These are phyloP conservation scores for Hericium coralloides DNA, from an alignment of 768 basidiomycete genomes.

Conservation along the genomic window DNA sequence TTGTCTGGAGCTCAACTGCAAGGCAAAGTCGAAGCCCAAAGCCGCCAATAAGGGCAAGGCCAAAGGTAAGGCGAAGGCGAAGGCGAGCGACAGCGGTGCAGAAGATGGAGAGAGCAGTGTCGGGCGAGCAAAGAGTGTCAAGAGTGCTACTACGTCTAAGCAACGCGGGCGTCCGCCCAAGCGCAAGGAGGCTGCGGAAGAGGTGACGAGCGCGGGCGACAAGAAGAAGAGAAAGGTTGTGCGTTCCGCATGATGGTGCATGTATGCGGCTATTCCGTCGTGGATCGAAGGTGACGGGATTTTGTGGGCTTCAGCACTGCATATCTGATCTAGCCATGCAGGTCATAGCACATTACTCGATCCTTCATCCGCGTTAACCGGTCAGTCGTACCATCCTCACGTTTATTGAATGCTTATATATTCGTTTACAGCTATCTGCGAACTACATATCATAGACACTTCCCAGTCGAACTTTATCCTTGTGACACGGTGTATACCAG, in stretches of 20 bases:
- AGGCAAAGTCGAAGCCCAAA: slow-evolving; percentile 16
- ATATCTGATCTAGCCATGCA: too few species aligned
- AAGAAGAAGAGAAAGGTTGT: slow-evolving; percentile 3
- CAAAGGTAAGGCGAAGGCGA: slow-evolving; percentile 9
- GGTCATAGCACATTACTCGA: too few species aligned
- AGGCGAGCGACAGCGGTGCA: slow-evolving; percentile 10
- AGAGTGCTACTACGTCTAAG: background rate
- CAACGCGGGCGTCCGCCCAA: background rate
- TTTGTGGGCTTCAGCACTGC: too few species aligned
- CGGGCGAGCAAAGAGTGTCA: background rate
- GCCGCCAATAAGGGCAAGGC: slow-evolving; percentile 3
- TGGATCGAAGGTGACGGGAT: too few species aligned
- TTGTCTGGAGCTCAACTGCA: slow-evolving; percentile 49
- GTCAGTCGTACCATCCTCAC: too few species aligned
- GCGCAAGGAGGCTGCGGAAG: background rate
- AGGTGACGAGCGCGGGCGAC: background rate
- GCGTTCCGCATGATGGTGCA: background rate
- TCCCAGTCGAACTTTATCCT: too few species aligned
- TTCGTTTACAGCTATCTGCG: too few species aligned
- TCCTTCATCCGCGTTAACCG: too few species aligned
- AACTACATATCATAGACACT: too few species aligned
- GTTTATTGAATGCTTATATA: too few species aligned
- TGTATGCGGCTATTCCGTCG: too few species aligned
- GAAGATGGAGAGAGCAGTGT: slow-evolving; percentile 5
- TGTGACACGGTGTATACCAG: too few species aligned